Base-by-base conservation (phyloP, 2,329 filamentous ascomycete species). In the Neopestalotiopsis sp. region DNA sequence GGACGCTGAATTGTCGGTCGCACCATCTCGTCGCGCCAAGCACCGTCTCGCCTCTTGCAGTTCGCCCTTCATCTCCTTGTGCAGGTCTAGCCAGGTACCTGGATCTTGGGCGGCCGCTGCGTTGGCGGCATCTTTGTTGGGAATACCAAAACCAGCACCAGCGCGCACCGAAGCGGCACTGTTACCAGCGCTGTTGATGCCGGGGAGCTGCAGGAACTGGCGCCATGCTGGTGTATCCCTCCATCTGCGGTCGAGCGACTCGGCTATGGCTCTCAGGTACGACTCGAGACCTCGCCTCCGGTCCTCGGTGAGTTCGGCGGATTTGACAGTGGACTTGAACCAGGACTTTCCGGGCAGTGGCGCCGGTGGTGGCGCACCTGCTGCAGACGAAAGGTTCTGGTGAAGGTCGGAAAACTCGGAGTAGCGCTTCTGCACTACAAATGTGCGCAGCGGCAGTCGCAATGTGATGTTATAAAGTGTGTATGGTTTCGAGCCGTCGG, bases 391-490 rank as follows among this genome's bases (percentile, higher is more conserved):
- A 9, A 97, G 86, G 4, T 87, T 81, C 38, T 83, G 79, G 81
- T 96, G 89, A 17, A 97, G 89, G 61, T 85, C 79, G 67, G 84
- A 83, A 77, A 96, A 96, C 78, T 96, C 93, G 66, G 91, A 94
- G 84, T 95, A 97, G 75, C 93, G 92, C 81, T 95, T 95, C 76
- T 91, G 89, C 5, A 94, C 85, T 72, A 92, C 91, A 74, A 91
- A 92, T 4, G 92, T 92, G 62, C 92, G 90, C 14, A 95, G 87
- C 0, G 93, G 93, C 1, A 94, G 89, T 65, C 92, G 90, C 69
- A 96, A 85, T 28, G 89, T 90, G 79, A 95, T 91, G 79, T 93
- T 93, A 84, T 95, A 95, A 72, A 91, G 87, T 0, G 92, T 95
- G 79, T 90, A 94, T 0, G 91, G 86, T 75, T 94, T 93, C 71